Evolutionary conservation across 371 early-diverging fungal species (phyloP).

Genomic region (Lichtheimia corymbifera): DNA sequence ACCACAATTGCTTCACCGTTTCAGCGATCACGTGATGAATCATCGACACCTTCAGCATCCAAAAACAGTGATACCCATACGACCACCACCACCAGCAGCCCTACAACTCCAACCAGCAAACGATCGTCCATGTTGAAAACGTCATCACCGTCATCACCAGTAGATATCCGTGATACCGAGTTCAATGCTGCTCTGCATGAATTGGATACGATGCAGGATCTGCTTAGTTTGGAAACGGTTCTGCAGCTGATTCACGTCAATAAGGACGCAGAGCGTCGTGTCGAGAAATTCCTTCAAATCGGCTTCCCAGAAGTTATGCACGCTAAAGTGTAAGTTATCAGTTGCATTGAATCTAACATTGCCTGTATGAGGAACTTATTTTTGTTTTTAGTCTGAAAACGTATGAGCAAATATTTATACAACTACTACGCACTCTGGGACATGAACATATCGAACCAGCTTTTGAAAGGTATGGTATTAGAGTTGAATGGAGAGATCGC

Average conservation of each 20-base stretch:
- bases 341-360: not conserved
- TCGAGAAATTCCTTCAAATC: conserved; percentile 33
- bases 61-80: conserved; percentile 2
- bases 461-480: conserved; percentile 53
- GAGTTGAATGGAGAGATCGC: not conserved
- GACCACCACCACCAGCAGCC: conserved; percentile 4
- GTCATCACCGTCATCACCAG: conserved; percentile 4
- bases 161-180: conserved; percentile 12
- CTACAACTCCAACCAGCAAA: conserved; percentile 5
- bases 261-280: conserved; percentile 74
- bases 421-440: conserved; percentile 61
- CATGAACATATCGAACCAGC: conserved; percentile 70
- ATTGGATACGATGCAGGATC: conserved; percentile 62
- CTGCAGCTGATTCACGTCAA: conserved; percentile 79
- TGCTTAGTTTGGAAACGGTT: conserved; percentile 77
- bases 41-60: conserved; percentile 21
- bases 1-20: conserved; percentile 35
- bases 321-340: conserved; percentile 20
- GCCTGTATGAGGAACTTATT: not conserved
- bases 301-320: conserved; percentile 27
- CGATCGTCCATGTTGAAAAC: conserved; percentile 13
- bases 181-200: conserved; percentile 14
- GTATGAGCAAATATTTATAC: conserved; percentile 65
- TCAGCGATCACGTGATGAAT: conserved; percentile 12
- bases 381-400: conserved; percentile 34